Conservation (phyloP, 2,329 filamentous ascomycete genomes). For the Colletotrichum siamense region DNA sequence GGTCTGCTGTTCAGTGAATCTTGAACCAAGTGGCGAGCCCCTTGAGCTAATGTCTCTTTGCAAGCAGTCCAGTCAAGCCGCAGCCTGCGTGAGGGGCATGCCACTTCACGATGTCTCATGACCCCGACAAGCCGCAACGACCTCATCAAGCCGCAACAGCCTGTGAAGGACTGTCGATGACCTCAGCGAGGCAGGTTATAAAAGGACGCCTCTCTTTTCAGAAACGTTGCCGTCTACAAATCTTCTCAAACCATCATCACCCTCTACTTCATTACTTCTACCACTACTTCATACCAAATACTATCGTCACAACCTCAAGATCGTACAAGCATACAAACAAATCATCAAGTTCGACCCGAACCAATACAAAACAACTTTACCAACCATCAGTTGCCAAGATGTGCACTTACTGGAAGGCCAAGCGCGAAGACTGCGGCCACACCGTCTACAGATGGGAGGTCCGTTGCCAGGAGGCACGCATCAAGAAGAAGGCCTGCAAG, state of each 20-base stretch:
- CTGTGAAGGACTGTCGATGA: background rate
- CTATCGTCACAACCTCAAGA: background rate
- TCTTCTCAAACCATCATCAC: background rate
- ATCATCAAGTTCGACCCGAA: background rate
- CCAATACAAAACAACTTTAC: background rate
- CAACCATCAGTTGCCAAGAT: background rate
- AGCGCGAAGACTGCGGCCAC: background rate
- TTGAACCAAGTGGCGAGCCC: background rate
- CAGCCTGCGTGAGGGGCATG: background rate
- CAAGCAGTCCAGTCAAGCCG: background rate
- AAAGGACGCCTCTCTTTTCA: background rate
- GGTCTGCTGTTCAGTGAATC: background rate
- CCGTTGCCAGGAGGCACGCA: background rate
- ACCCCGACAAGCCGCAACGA: background rate
- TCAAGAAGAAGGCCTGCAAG: background rate
- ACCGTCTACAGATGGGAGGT: background rate
- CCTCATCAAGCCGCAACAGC: background rate
- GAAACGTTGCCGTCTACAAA: background rate
- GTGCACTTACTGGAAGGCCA: constrained; percentile 4
- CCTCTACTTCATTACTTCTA: background rate
- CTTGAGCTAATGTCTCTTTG: background rate
- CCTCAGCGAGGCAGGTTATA: background rate
- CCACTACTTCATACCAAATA: background rate
- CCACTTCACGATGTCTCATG: background rate
- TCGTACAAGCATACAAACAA: background rate